Evolutionary conservation across 1,139 yeast species (phyloP).

Genomic region (Saccharomycopsis phalli): DNA sequence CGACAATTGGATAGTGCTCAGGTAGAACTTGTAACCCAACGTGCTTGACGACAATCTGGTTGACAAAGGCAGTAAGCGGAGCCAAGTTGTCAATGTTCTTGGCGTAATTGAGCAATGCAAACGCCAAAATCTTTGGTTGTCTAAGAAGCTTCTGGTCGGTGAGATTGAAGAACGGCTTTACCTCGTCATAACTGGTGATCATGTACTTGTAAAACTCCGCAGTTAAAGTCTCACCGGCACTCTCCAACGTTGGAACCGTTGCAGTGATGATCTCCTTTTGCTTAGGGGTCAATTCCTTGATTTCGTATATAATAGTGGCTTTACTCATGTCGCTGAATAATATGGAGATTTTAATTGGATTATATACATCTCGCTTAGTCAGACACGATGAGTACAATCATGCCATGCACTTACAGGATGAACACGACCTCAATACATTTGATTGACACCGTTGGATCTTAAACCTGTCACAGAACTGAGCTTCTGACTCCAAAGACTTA

Average conservation of each 20-base stretch:
- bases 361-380: neutral
- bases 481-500: no score
- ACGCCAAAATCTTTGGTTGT: conserved; percentile 61
- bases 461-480: no score
- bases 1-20: conserved; percentile 61
- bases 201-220: conserved; percentile 45
- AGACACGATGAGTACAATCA: no score
- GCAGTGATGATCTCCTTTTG: conserved; percentile 35
- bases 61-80: conserved; percentile 45
- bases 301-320: conserved; percentile 2
- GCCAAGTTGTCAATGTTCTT: conserved; percentile 52
- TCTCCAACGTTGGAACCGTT: conserved; percentile 51
- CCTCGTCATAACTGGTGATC: conserved; percentile 45
- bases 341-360: neutral
- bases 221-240: conserved; percentile 48
- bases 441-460: no score
- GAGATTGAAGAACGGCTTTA: conserved; percentile 51
- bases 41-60: conserved; percentile 56
- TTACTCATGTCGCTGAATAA: neutral
- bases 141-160: conserved; percentile 46
- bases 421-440: no score
- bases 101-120: conserved; percentile 54
- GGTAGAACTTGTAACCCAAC: conserved; percentile 54
- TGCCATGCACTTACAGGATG: no score
- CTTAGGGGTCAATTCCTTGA: conserved; percentile 26